Base-by-base conservation (phyloP, 2,329 filamentous ascomycete genomes). In the Aspergillus terreus region DNA sequence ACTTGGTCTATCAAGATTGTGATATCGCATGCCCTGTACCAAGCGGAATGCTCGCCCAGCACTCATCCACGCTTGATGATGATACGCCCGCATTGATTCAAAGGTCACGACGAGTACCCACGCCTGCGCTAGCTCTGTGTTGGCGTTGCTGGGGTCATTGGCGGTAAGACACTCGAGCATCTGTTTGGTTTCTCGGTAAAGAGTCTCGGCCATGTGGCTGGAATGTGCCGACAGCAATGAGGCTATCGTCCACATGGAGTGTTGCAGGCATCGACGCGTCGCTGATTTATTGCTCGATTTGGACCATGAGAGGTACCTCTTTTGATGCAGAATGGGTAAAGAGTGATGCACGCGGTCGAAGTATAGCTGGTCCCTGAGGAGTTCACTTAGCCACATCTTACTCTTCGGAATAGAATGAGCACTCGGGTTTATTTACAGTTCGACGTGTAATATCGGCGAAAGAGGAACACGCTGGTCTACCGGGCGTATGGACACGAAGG, bases 31-130 rank as follows among this genome's bases (percentile, higher is more conserved):
- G 9, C 65, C 46, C 46, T 71, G 68, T 2, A 72, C 60, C 15
- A 71, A 53, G 6, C 71, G 63, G 52, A 71, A 68, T 2, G 62
- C 62, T 2, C 62, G 63, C 2, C 69, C 68, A 4, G 63, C 65
- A 44, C 63, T 71, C 40, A 71, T 63, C 66, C 65, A 69, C 11
- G 60, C 69, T 9, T 58, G 58, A 4, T 61, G 64, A 47, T 68
- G 61, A 40, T 63, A 51, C 4, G 61, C 59, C 2, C 52, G 47
- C 58, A 61, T 62, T 1, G 35, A 61, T 47, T 61, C 57, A 27
- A 42, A 58, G 2, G 46, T 52, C 4, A 48, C 52, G 1, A 61
- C 10, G 5, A 62, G 41, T 0, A 62, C 38, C 52, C 55, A 62
- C 19, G 55, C 57, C 23, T 60, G 59, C 3, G 47, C 51, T 2